Evolutionary conservation across 73 alveolate species (phyloP), one percentile per base, ranked within the genome.

Genomic region (Stentor roeselii): DNA sequence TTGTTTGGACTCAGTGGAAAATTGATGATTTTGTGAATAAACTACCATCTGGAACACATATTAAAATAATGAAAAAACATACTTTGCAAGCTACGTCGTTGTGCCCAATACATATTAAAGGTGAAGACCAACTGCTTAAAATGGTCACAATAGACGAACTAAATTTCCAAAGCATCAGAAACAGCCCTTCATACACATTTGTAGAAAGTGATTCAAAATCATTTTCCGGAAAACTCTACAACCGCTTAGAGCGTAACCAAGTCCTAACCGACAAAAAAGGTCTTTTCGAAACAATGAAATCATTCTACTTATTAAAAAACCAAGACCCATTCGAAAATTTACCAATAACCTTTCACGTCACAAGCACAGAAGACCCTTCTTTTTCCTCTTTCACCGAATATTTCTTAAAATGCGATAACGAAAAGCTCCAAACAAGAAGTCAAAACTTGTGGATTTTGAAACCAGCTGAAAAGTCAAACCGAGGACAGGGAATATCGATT

Each of bases 271-370:
- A 90, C 67, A 90, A 90, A 60, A 90, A 92, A 78, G 97, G 93
- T 4, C 84, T 94, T 6, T 94, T 77, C 84, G 89, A 87, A 61
- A 94, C 87, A 67, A 89, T 94, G 96, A 91, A 88, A 84, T 60
- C 60, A 39, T 94, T 92, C 78, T 94, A 90, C 83, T 93, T 89
- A 42, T 40, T 83, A 2, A 58, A 84, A 21, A 93, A 93, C 15
- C 21, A 61, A 61, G 27, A 61, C 42, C 58, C 42, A 14, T 61
- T 61, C 38, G 82, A 61, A 6, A 11, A 30, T 61, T 11, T 61
- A 11, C 82, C 82, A 14, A n/a, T 61, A 30, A 61, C 82, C 14
- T 61, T 61, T 35, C 82, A 61, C 27, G 34, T 82, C 42, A 11
- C 41, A 82, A 40, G 59, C 36, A 41, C 30, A 41, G 84, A 82